Evolutionary conservation across 192 early-diverging fungal genomes (phyloP).

Genomic region (Dimargaris cristalligena): DNA sequence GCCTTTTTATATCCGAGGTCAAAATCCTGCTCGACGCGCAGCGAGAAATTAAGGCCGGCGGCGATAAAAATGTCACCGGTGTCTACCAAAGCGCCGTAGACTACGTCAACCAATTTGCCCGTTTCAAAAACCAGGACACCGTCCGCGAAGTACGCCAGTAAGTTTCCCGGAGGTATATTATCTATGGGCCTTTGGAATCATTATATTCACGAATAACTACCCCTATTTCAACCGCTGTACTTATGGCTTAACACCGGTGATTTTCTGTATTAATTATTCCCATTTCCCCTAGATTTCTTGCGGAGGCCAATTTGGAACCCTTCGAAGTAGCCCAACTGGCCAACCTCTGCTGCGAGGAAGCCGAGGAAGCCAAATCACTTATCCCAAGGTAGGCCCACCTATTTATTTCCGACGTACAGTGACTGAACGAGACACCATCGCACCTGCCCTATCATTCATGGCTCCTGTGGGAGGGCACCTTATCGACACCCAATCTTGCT

Average conservation of each 20-base stretch:
- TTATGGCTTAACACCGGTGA: no score
- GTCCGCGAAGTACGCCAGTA: constrained; percentile 55
- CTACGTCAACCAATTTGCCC: constrained; percentile 69
- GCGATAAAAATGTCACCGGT: constrained; percentile 29
- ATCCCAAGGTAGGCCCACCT: constrained; percentile 72
- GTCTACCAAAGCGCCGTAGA: constrained; percentile 70
- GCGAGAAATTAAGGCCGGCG: constrained; percentile 31
- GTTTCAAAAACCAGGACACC: constrained; percentile 71
- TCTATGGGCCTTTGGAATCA: no score
- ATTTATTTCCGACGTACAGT: no score
- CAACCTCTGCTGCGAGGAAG: constrained; percentile 79
- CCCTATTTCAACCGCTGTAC: no score
- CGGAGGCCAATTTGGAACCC: constrained; percentile 32
- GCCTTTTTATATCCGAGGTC: constrained; percentile 55
- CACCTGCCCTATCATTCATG: no score
- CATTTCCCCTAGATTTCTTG: constrained; percentile 17
- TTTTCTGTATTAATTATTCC: no score
- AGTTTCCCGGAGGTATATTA: no score
- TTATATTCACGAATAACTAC: no score
- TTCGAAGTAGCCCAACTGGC: constrained; percentile 85
- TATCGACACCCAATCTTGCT: no score
- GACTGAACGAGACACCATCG: no score
- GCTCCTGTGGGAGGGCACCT: no score
- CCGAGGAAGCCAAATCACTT: constrained; percentile 79
- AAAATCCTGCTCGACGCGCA: constrained; percentile 52